Percentiles rank a stretch among this genome's conserved stretches.
These are phyloP conservation scores for Diaporthe caulivora DNA, from an alignment of 2,329 filamentous ascomycete genomes.

Conservation along the genomic window DNA sequence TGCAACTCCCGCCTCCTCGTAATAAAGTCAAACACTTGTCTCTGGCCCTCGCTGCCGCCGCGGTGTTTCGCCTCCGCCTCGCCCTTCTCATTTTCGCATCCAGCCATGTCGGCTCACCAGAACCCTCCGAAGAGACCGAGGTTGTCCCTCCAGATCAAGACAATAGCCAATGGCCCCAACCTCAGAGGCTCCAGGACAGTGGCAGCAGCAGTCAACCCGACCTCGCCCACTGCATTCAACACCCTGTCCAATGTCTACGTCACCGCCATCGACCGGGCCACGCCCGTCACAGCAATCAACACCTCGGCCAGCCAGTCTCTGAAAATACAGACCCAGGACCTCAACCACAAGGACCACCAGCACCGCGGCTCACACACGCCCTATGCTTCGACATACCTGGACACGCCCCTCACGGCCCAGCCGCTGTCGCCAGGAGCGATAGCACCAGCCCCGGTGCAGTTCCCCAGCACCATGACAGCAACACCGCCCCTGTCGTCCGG, in stretches of 20 bases:
- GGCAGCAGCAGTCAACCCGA: constrained; percentile 63
- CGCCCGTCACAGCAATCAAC: constrained; percentile 64
- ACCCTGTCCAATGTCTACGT: constrained; percentile 76
- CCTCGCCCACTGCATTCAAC: constrained; percentile 74
- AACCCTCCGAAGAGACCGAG: constrained; percentile 64
- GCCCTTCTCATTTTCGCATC: neutral
- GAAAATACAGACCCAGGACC: constrained; percentile 52
- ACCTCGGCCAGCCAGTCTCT: constrained; percentile 50
- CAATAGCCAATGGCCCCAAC: constrained; percentile 51
- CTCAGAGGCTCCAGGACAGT: constrained; percentile 57
- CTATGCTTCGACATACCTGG: constrained; percentile 60
- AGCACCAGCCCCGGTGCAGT: constrained; percentile 52
- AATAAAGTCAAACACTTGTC: constrained; percentile 14
- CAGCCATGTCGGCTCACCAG: constrained; percentile 45
- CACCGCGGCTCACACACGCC: constrained; percentile 55
- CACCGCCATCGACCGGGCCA: constrained; percentile 71
- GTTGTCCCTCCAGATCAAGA: constrained; percentile 63
- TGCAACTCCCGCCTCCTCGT: neutral
- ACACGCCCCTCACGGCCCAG: constrained; percentile 66
- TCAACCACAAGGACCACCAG: constrained; percentile 45
- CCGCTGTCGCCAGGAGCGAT: constrained; percentile 60
- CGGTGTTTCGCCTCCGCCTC: constrained; percentile 11
- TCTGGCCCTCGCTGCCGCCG: neutral
- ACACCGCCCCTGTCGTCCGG: constrained; percentile 70
- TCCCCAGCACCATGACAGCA: constrained; percentile 71